Conservation (phyloP, 345 rosid genomes). For the Dovyalis caffra region DNA sequence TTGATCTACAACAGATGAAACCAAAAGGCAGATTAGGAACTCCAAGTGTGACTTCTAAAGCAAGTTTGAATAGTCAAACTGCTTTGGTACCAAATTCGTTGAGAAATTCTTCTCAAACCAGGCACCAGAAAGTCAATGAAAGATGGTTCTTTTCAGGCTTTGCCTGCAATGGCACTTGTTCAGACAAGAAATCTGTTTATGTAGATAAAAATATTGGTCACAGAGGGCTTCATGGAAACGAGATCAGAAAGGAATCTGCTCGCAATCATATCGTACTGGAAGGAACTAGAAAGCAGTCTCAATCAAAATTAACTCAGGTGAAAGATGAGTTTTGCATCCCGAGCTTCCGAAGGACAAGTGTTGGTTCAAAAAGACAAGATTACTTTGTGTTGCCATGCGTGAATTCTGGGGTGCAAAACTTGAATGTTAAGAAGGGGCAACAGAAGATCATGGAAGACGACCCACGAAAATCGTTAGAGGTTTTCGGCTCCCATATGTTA, state of each 20-base stretch:
- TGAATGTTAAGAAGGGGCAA: slow-evolving; percentile 12
- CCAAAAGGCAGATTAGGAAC: slow-evolving; percentile 38
- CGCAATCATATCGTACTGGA: slow-evolving; percentile 20
- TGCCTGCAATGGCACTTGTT: slow-evolving; percentile 49
- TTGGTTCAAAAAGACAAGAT: slow-evolving; percentile 33
- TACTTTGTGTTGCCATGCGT: slow-evolving; percentile 28
- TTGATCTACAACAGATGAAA: slow-evolving; percentile 24
- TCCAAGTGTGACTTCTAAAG: slow-evolving; percentile 45
- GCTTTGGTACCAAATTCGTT: slow-evolving; percentile 25
- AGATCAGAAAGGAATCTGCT: slow-evolving; percentile 15
- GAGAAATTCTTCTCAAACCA: slow-evolving; percentile 22
- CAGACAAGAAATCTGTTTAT: slow-evolving; percentile 44
- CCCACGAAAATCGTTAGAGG: slow-evolving; percentile 44
- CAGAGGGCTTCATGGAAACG: slow-evolving; percentile 19
- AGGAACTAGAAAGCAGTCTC: slow-evolving; percentile 24
- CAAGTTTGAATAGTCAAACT: slow-evolving; percentile 49
- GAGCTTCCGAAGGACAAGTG: slow-evolving; percentile 22
- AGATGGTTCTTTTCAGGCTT: slow-evolving; percentile 41
- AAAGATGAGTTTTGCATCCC: slow-evolving; percentile 27
- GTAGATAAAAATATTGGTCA: slow-evolving; percentile 14
- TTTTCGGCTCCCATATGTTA: slow-evolving; percentile 33
- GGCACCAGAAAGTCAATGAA: slow-evolving; percentile 30
- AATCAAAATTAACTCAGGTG: slow-evolving; percentile 12
- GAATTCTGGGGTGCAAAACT: slow-evolving; percentile 22
- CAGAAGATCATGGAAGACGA: slow-evolving; percentile 24